Conservation (phyloP, 2,329 filamentous ascomycete genomes). For the Ophiosphaerella narmari region DNA sequence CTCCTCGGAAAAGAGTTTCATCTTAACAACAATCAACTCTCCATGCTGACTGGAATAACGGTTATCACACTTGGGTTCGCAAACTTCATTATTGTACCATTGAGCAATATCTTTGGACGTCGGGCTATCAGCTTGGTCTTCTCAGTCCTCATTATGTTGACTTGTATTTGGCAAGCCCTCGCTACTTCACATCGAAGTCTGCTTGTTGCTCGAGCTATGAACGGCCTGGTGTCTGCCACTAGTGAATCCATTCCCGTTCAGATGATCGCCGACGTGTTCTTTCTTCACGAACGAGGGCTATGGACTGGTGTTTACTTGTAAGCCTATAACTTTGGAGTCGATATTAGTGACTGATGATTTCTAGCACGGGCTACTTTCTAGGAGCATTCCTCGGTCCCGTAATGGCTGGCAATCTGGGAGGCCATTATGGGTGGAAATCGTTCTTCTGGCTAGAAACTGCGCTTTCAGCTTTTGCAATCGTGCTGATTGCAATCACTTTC, state of each 20-base stretch:
- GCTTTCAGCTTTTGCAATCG: slow-evolving; percentile 46
- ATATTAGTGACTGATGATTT: neutral
- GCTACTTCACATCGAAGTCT: slow-evolving; percentile 50
- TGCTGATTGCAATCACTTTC: slow-evolving; percentile 48
- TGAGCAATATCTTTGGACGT: slow-evolving; percentile 52
- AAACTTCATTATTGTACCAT: slow-evolving; percentile 52
- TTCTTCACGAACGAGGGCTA: slow-evolving; percentile 50
- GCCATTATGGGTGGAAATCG: slow-evolving; percentile 50
- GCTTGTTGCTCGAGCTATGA: slow-evolving; percentile 50
- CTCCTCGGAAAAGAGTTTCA: slow-evolving; percentile 48
- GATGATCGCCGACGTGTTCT: slow-evolving; percentile 53
- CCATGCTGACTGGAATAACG: slow-evolving; percentile 50
- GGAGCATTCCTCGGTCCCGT: slow-evolving; percentile 52
- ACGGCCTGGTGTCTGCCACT: slow-evolving; percentile 50
- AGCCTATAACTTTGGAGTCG: slow-evolving; percentile 25
- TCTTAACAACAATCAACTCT: slow-evolving; percentile 48
- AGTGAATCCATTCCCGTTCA: slow-evolving; percentile 51
- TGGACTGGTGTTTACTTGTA: slow-evolving; percentile 49
- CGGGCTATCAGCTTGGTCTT: slow-evolving; percentile 48
- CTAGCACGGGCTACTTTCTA: slow-evolving; percentile 48
- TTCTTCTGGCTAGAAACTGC: slow-evolving; percentile 54
- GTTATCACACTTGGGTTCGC: slow-evolving; percentile 52
- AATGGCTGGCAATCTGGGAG: slow-evolving; percentile 50
- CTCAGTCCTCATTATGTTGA: slow-evolving; percentile 47
- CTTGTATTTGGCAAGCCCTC: slow-evolving; percentile 52